Conservation (phyloP, 768 basidiomycete genomes). For the Boletellus ananiceps region DNA sequence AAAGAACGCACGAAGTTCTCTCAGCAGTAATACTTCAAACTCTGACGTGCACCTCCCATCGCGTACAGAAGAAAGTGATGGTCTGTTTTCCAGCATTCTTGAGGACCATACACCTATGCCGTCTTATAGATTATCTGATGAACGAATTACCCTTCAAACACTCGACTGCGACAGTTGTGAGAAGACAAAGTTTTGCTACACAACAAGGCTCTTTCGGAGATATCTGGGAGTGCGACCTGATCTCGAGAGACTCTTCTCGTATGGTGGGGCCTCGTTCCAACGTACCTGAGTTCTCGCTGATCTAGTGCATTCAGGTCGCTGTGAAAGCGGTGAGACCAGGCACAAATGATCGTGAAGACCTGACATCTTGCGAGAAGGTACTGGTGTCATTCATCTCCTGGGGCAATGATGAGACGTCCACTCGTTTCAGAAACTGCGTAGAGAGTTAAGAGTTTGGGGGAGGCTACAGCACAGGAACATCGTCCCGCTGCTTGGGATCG, state of each 20-base stretch:
- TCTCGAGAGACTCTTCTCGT: neutral
- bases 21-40: slow-evolving; percentile 11
- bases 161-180: slow-evolving; percentile 3
- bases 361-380: slow-evolving; percentile 13
- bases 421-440: slow-evolving; percentile 22
- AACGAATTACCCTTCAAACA: slow-evolving; percentile 6
- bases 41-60: slow-evolving; percentile 7
- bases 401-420: neutral
- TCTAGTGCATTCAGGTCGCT: slow-evolving; percentile 11
- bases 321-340: slow-evolving; percentile 16
- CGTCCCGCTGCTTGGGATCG: slow-evolving; percentile 28
- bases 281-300: neutral
- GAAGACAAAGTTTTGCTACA: slow-evolving; percentile 1
- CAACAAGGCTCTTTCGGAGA: slow-evolving; percentile 18
- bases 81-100: neutral
- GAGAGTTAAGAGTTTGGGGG: slow-evolving; percentile 25
- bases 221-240: slow-evolving; percentile 23
- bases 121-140: slow-evolving; percentile 1
- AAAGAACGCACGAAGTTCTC: slow-evolving; percentile 3
- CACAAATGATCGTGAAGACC: neutral
- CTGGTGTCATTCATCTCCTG: neutral
- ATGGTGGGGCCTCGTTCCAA: slow-evolving; percentile 4
- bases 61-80: slow-evolving; percentile 6
- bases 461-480: slow-evolving; percentile 22
- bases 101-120: neutral